These are phyloP conservation scores for Quercus gilva DNA, from an alignment of 306 rosid genomes.

Conservation along the genomic window DNA sequence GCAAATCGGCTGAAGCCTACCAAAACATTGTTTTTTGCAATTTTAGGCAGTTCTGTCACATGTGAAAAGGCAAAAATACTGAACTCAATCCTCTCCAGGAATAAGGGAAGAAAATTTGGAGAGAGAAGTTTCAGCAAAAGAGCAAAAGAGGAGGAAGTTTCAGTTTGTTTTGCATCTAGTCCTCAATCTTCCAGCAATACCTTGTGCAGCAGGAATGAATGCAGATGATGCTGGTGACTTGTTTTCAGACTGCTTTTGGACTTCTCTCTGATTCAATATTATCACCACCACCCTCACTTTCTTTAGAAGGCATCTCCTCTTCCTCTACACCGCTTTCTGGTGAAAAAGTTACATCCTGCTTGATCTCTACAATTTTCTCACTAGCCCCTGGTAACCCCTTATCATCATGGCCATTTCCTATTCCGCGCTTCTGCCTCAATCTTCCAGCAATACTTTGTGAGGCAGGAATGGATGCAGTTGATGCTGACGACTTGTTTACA, in stretches of 20 bases:
- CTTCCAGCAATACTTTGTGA: constrained; percentile 33
- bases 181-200: constrained; percentile 55
- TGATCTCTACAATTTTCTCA: constrained; percentile 5
- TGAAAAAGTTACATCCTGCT: background rate
- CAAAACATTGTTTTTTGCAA: constrained; percentile 13
- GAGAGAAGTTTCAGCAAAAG: background rate
- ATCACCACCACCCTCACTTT: constrained; percentile 1
- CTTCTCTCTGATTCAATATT: background rate
- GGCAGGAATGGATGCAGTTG: no score
- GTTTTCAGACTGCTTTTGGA: background rate
- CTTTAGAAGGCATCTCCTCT: constrained; percentile 5
- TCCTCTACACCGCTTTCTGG: background rate
- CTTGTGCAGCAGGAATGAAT: background rate
- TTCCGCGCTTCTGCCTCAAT: constrained; percentile 9
- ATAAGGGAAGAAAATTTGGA: background rate
- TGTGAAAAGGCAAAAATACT: background rate
- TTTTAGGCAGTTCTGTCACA: background rate
- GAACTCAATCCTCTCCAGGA: background rate
- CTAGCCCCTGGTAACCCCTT: background rate
- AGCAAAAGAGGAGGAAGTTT: background rate
- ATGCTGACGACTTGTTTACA: no score
- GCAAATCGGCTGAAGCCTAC: background rate
- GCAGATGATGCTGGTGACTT: no score
- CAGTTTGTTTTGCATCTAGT: constrained; percentile 34
- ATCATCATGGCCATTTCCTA: background rate